Evolutionary conservation across 202 grass and related monocot species (phyloP).

Genomic region (Hordeum pubiflorum): DNA sequence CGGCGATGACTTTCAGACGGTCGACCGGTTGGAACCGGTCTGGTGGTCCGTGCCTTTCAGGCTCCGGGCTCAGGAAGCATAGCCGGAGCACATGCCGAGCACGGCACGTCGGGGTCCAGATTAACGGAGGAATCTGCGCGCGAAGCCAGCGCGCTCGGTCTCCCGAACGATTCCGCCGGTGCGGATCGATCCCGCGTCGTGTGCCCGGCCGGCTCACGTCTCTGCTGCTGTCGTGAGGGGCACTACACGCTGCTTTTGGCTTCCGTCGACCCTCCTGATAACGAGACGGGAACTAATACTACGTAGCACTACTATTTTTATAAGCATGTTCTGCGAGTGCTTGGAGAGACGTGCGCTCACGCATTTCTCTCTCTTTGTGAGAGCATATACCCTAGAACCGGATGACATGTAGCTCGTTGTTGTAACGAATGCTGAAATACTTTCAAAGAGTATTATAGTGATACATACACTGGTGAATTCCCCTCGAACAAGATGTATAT

Average conservation of each 20-base stretch:
- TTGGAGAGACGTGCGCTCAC: neutral
- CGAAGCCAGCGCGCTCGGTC: neutral
- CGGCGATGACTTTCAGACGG: too few species aligned
- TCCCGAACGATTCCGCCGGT: neutral
- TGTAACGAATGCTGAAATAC: neutral
- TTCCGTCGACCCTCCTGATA: too few species aligned
- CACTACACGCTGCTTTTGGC: neutral
- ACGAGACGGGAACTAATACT: too few species aligned
- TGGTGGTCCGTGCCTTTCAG: neutral
- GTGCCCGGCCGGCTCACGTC: neutral
- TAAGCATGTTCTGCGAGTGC: neutral
- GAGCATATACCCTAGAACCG: neutral
- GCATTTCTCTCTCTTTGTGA: neutral
- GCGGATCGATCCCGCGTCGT: neutral
- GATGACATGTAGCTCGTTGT: too few species aligned
- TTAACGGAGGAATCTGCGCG: neutral
- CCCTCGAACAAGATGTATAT: neutral
- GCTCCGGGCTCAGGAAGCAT: neutral
- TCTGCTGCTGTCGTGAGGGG: neutral
- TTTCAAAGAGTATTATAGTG: neutral
- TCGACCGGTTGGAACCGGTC: neutral
- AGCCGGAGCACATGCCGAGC: neutral
- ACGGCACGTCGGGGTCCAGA: neutral
- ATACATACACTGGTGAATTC: too few species aligned
- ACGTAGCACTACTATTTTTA: too few species aligned